phyloP scores from a whole-genome alignment of 2,329 filamentous ascomycete genomes.

The Parascedosporium putredinis region DNA sequence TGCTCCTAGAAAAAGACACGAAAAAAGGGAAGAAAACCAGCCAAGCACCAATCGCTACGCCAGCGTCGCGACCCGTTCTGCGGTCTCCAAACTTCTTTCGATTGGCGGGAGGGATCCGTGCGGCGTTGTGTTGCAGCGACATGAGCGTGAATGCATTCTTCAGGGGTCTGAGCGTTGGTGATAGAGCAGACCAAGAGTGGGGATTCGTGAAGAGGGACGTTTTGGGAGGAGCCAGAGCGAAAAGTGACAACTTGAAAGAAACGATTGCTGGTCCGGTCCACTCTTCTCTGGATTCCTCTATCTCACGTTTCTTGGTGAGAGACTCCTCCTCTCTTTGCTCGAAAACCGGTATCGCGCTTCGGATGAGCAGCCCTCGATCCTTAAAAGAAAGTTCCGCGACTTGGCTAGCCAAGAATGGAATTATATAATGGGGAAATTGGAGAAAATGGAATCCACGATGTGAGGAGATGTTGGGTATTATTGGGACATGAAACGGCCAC shows the following conservation, averaged over 20 bases:
- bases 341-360: too few species aligned
- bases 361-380: too few species aligned
- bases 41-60: too few species aligned
- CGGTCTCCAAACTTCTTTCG: too few species aligned
- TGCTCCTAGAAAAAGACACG: too few species aligned
- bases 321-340: neutral
- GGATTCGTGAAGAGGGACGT: neutral
- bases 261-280: too few species aligned
- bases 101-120: neutral
- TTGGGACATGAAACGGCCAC: neutral
- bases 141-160: conserved; percentile 2
- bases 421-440: neutral
- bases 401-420: too few species aligned
- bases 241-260: too few species aligned
- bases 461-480: neutral
- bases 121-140: neutral
- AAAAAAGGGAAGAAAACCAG: too few species aligned
- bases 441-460: neutral
- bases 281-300: too few species aligned
- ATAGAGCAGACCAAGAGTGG: neutral
- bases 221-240: neutral
- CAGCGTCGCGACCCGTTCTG: too few species aligned
- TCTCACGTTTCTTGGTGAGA: neutral
- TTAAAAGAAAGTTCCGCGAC: too few species aligned
- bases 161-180: conserved; percentile 1